Evolutionary conservation across 352 stramenopile species (phyloP).

Genomic region (Pythium graminicola): DNA sequence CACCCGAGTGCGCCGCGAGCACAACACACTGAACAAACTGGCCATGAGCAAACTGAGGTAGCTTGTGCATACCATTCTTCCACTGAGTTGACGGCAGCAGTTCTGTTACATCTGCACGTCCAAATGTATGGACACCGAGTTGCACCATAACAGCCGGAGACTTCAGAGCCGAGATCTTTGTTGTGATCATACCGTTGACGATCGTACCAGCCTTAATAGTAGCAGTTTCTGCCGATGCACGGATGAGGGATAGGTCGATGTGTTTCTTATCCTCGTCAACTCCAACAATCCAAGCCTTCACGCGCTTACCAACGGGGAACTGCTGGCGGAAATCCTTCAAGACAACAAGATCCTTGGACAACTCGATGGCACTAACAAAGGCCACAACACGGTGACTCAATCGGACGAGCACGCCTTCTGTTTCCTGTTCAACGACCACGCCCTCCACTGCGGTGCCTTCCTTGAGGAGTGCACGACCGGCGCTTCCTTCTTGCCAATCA

Average conservation of each 20-base stretch:
- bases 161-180: slow-evolving; percentile 64
- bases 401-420: slow-evolving; percentile 48
- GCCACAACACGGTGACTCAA: slow-evolving; percentile 72
- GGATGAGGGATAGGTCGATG: slow-evolving; percentile 67
- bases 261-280: slow-evolving; percentile 69
- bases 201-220: slow-evolving; percentile 39
- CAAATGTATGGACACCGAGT: slow-evolving; percentile 62
- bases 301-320: slow-evolving; percentile 72
- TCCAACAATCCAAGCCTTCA: slow-evolving; percentile 56
- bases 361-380: slow-evolving; percentile 52
- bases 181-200: slow-evolving; percentile 68
- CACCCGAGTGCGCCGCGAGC: slow-evolving; percentile 51
- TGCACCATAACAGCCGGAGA: slow-evolving; percentile 84
- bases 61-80: slow-evolving; percentile 62
- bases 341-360: slow-evolving; percentile 53
- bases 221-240: slow-evolving; percentile 20
- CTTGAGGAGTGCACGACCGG: slow-evolving; percentile 57
- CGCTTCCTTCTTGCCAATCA: slow-evolving; percentile 71
- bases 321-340: slow-evolving; percentile 55
- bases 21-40: slow-evolving; percentile 74
- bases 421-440: slow-evolving; percentile 61
- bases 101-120: slow-evolving; percentile 79
- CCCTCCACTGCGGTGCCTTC: slow-evolving; percentile 51
- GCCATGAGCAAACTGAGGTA: slow-evolving; percentile 56
- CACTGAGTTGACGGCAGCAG: slow-evolving; percentile 47